phyloP scores from a whole-genome alignment of 805 yeast genomes.

The Yamadazyma sp. region DNA sequence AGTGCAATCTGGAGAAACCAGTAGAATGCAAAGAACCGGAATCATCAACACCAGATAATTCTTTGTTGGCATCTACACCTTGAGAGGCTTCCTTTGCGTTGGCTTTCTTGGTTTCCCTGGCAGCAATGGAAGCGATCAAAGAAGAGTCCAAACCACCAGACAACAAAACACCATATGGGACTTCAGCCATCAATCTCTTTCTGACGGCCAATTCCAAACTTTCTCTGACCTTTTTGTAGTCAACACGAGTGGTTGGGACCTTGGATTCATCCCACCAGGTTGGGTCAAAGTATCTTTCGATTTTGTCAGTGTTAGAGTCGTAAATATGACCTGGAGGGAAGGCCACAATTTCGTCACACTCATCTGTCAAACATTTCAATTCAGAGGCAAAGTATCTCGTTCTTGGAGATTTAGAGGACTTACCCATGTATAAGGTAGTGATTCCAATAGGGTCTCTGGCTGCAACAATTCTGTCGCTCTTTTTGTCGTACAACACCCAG shows the following conservation, averaged over 20 bases:
- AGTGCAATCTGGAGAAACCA: slow-evolving; percentile 77
- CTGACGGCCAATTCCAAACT: slow-evolving; percentile 91
- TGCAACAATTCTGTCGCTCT: slow-evolving; percentile 84
- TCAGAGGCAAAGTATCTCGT: slow-evolving; percentile 91
- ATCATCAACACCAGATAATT: slow-evolving; percentile 90
- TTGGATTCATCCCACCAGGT: slow-evolving; percentile 86
- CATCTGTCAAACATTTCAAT: slow-evolving; percentile 88
- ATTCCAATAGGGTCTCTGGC: slow-evolving; percentile 99
- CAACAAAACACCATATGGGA: slow-evolving; percentile 95
- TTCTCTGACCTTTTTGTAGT: slow-evolving; percentile 69
- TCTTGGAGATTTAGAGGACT: slow-evolving; percentile 63
- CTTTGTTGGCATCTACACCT: slow-evolving; percentile 62
- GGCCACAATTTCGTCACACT: slow-evolving; percentile 87
- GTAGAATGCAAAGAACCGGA: slow-evolving; percentile 79
- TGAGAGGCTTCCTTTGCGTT: slow-evolving; percentile 35
- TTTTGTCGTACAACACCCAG: slow-evolving; percentile 83
- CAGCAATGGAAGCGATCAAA: slow-evolving; percentile 94
- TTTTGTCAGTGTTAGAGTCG: slow-evolving; percentile 84
- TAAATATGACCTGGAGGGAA: slow-evolving; percentile 99
- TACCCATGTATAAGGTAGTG: slow-evolving; percentile 95
- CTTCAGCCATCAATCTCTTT: slow-evolving; percentile 99
- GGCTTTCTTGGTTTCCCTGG: slow-evolving; percentile 89
- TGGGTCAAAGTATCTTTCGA: slow-evolving; percentile 88
- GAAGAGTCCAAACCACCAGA: slow-evolving; percentile 98
- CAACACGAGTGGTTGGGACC: slow-evolving; percentile 76